Percentiles rank a stretch among this genome's conserved stretches.
phyloP scores from a whole-genome alignment of 768 basidiomycete genomes.

The Amanita phalloides region DNA sequence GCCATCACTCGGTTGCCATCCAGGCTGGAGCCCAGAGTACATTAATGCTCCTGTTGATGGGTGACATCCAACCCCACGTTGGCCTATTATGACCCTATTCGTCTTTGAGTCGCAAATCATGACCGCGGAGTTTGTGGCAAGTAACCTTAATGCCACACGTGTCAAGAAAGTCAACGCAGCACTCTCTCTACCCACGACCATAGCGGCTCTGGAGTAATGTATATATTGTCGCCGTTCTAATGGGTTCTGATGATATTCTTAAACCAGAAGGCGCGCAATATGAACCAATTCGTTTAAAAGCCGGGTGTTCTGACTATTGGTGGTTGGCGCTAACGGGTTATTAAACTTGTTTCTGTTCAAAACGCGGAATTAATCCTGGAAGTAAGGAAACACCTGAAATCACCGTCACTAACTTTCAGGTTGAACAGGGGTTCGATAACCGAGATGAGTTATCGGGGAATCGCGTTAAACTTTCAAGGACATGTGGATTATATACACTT shows the following conservation, averaged over 20 bases:
- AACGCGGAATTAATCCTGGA: background rate
- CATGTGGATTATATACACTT: background rate
- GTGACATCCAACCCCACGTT: background rate
- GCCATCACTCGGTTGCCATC: no score
- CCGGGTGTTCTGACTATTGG: background rate
- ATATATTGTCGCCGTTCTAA: background rate
- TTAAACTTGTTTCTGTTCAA: background rate
- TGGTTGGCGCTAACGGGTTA: background rate
- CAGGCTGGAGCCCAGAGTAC: no score
- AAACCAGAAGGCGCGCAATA: background rate
- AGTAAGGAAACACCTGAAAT: background rate
- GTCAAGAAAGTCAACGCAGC: background rate
- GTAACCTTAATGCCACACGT: background rate
- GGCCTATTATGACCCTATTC: background rate
- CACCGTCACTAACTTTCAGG: background rate
- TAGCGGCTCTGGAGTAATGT: background rate
- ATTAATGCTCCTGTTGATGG: background rate
- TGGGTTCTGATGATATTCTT: background rate
- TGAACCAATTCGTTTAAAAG: background rate
- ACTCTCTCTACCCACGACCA: background rate
- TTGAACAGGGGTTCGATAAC: background rate
- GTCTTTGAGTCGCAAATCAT: background rate
- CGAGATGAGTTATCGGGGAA: background rate
- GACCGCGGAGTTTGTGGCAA: constrained; percentile 3
- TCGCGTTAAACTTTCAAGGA: constrained; percentile 1